A percentile compares a stretch with the other conserved stretches of the same genome.
Evolutionary conservation across 208 protist species (phyloP).

Genomic region (Porcisia hertigi): DNA sequence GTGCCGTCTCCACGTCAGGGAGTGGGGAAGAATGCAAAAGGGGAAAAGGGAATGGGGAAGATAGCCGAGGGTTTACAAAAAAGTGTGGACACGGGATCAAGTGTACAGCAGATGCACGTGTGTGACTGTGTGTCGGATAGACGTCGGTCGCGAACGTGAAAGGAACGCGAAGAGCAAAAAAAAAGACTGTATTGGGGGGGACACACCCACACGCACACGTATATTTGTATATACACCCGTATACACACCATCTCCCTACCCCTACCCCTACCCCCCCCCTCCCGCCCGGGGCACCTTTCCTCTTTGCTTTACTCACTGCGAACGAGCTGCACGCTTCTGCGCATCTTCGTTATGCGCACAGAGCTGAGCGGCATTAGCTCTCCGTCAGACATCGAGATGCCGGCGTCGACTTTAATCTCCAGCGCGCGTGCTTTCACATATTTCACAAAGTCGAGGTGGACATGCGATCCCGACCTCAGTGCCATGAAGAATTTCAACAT

Average conservation of each 20-base stretch:
- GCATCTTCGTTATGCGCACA: conserved; percentile 67
- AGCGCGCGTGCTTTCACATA: conserved; percentile 84
- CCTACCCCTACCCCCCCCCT: background rate
- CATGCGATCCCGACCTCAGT: conserved; percentile 66
- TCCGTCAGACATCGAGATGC: conserved; percentile 82
- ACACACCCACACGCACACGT: background rate
- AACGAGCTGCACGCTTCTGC: conserved; percentile 53
- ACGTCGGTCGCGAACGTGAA: too few relatives aligned
- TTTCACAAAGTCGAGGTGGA: conserved; percentile 60
- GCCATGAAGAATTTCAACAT: conserved; percentile 70
- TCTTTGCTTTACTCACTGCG: conserved; percentile 33
- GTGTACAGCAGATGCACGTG: too few relatives aligned
- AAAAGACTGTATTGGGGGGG: background rate
- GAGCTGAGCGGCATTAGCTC: conserved; percentile 80
- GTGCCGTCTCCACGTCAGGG: too few relatives aligned
- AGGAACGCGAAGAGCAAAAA: background rate
- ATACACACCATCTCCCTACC: background rate
- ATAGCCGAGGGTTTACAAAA: too few relatives aligned
- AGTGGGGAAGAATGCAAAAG: too few relatives aligned
- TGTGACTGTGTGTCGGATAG: too few relatives aligned
- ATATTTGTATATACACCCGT: too few relatives aligned
- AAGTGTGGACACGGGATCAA: too few relatives aligned
- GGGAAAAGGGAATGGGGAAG: too few relatives aligned
- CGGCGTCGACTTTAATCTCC: conserved; percentile 74
- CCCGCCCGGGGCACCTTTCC: background rate